Evolutionary conservation across 306 rosid species (phyloP).

Genomic region (Cyclanthera cordifolia): DNA sequence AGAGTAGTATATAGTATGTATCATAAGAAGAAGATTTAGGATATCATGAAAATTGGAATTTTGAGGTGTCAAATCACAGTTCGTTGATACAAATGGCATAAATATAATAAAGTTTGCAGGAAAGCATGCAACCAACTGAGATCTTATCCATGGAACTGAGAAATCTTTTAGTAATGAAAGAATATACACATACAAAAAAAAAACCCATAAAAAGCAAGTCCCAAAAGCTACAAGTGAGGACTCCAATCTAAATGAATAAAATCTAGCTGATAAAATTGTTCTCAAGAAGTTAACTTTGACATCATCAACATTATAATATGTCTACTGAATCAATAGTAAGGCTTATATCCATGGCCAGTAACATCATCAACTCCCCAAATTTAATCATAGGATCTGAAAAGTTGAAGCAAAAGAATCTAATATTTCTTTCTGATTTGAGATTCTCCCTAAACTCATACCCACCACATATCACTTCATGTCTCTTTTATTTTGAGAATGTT

Average conservation of each 20-base stretch:
- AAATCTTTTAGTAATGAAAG: too few species aligned
- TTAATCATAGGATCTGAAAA: not conserved
- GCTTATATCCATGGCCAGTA: too few species aligned
- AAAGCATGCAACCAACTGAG: not conserved
- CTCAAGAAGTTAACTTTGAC: not conserved
- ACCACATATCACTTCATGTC: not conserved
- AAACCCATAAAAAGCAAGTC: too few species aligned
- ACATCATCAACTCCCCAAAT: too few species aligned
- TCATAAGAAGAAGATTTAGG: not conserved
- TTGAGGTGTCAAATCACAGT: not conserved
- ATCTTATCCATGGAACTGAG: not conserved
- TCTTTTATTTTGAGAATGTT: too few species aligned
- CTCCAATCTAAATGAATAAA: too few species aligned
- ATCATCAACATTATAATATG: not conserved
- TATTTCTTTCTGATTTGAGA: not conserved
- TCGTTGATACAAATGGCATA: not conserved
- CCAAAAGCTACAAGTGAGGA: too few species aligned
- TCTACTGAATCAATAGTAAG: not conserved
- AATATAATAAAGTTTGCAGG: not conserved
- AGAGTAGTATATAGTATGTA: too few species aligned
- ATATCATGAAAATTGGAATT: not conserved
- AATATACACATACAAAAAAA: too few species aligned
- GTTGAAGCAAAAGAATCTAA: not conserved
- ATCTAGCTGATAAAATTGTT: too few species aligned
- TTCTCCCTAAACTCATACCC: not conserved